A percentile compares a stretch with the other conserved stretches of the same genome.
phyloP scores from a whole-genome alignment of 2,329 filamentous ascomycete species.

The Gaeumannomyces sp. region DNA sequence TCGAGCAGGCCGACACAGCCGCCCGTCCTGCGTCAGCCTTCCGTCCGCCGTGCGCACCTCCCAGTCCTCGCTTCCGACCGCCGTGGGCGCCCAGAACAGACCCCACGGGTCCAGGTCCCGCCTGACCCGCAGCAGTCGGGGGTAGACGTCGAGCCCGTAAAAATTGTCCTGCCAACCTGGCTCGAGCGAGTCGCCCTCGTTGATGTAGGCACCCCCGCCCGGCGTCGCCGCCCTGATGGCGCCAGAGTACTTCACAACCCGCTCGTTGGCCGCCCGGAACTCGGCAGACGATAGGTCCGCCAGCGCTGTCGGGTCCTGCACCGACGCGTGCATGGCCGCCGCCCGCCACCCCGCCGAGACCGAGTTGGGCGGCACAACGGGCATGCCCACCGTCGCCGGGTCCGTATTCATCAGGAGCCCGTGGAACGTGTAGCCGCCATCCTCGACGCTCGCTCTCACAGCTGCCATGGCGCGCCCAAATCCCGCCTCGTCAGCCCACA shows the following conservation, averaged over 20 bases:
- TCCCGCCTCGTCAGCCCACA: slow-evolving; percentile 19
- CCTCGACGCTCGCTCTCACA: slow-evolving; percentile 26
- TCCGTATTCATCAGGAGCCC: slow-evolving; percentile 26
- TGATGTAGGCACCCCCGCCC: slow-evolving; percentile 28
- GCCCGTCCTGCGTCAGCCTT: slow-evolving; percentile 13
- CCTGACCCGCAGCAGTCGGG: slow-evolving; percentile 29
- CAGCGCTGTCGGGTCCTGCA: slow-evolving; percentile 14
- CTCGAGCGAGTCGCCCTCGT: slow-evolving; percentile 35
- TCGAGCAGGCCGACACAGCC: slow-evolving; percentile 11
- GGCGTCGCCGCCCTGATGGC: slow-evolving; percentile 22
- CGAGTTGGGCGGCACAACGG: slow-evolving; percentile 12
- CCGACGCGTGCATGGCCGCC: slow-evolving; percentile 18
- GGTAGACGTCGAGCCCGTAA: slow-evolving; percentile 27
- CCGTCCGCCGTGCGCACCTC: slow-evolving; percentile 13
- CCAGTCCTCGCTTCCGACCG: slow-evolving; percentile 15
- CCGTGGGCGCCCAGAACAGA: slow-evolving; percentile 25
- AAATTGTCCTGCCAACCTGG: slow-evolving; percentile 27
- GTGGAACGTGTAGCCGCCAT: slow-evolving; percentile 29
- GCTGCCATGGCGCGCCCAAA: slow-evolving; percentile 23
- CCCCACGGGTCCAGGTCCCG: slow-evolving; percentile 29
- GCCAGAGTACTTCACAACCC: slow-evolving; percentile 14
- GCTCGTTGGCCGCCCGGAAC: slow-evolving; percentile 12
- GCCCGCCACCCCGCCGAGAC: slow-evolving; percentile 22
- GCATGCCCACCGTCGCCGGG: slow-evolving; percentile 16
- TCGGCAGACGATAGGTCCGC: slow-evolving; percentile 11